Evolutionary conservation across 2,329 filamentous ascomycete genomes (phyloP).

Genomic region (Clathrospora elynae): DNA sequence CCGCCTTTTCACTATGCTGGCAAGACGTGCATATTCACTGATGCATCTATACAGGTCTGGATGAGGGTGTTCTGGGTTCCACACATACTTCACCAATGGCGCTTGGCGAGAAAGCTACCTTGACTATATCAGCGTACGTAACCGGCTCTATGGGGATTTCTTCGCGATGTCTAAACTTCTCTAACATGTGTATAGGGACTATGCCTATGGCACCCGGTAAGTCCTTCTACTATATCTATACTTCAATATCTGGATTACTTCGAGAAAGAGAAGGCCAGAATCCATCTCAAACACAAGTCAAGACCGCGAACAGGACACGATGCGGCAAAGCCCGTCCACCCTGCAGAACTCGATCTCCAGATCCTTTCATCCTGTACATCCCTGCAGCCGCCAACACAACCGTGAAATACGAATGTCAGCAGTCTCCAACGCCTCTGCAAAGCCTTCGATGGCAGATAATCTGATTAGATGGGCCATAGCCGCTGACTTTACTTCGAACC

Average conservation of each 20-base stretch:
- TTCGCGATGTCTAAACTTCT: background rate
- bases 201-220: slow-evolving; percentile 47
- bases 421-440: background rate
- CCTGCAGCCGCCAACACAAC: slow-evolving; percentile 3
- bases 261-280: slow-evolving; percentile 3
- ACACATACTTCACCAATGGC: slow-evolving; percentile 67
- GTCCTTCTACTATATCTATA: slow-evolving; percentile 17
- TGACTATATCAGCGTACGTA: slow-evolving; percentile 77
- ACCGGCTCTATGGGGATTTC: slow-evolving; percentile 2
- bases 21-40: slow-evolving; percentile 21
- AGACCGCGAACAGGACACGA: background rate
- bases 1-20: slow-evolving; percentile 7
- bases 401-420: slow-evolving; percentile 5
- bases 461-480: slow-evolving; percentile 13
- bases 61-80: slow-evolving; percentile 68
- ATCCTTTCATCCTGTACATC: slow-evolving; percentile 1
- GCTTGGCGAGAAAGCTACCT: slow-evolving; percentile 84
- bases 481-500: slow-evolving; percentile 26
- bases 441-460: slow-evolving; percentile 12
- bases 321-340: background rate
- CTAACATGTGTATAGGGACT: slow-evolving; percentile 41
- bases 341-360: background rate
- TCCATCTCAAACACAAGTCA: slow-evolving; percentile 1
- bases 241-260: slow-evolving; percentile 7
- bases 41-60: slow-evolving; percentile 52